These are phyloP conservation scores for Helminthosporium solani DNA, from an alignment of 2,329 filamentous ascomycete species.

Conservation along the genomic window DNA sequence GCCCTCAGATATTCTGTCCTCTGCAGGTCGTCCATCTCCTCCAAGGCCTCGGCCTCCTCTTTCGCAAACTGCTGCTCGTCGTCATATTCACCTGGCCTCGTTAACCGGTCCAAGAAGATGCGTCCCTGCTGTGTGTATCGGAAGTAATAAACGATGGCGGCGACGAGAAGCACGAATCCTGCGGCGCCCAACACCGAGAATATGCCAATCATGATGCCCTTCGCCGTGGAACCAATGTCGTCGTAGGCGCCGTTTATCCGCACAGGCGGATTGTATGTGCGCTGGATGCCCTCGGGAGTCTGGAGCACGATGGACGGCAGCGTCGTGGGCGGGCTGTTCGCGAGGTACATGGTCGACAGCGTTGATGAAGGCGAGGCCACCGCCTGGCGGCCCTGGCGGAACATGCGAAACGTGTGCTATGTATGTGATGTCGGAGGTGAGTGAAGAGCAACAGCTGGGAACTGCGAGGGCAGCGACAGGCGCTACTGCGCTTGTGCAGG, in stretches of 20 bases:
- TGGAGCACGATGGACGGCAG: conserved; percentile 24
- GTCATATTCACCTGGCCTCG: conserved; percentile 92
- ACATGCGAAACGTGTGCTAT: conserved; percentile 30
- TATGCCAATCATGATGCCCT: conserved; percentile 90
- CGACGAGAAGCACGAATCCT: conserved; percentile 75
- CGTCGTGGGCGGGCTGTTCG: conserved; percentile 26
- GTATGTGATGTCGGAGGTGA: conserved; percentile 6
- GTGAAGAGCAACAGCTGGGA: conserved; percentile 2
- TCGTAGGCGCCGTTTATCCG: conserved; percentile 28
- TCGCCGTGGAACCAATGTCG: conserved; percentile 57
- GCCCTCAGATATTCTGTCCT: conserved; percentile 88
- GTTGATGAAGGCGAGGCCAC: conserved; percentile 34
- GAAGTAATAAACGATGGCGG: conserved; percentile 88
- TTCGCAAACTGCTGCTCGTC: conserved; percentile 93
- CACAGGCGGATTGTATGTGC: conserved; percentile 24
- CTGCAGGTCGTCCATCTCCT: conserved; percentile 92
- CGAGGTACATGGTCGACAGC: conserved; percentile 30
- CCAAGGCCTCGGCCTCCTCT: conserved; percentile 92
- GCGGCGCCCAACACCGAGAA: conserved; percentile 93
- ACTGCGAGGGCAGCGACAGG: conserved; percentile 1
- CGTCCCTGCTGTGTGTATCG: conserved; percentile 83
- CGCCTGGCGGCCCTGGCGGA: conserved; percentile 32
- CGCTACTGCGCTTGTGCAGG: conserved; percentile 12
- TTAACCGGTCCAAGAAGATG: conserved; percentile 90
- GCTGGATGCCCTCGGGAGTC: conserved; percentile 14